Evolutionary conservation across 139 green algal genomes (phyloP).

Genomic region (Micractinium conductrix): DNA sequence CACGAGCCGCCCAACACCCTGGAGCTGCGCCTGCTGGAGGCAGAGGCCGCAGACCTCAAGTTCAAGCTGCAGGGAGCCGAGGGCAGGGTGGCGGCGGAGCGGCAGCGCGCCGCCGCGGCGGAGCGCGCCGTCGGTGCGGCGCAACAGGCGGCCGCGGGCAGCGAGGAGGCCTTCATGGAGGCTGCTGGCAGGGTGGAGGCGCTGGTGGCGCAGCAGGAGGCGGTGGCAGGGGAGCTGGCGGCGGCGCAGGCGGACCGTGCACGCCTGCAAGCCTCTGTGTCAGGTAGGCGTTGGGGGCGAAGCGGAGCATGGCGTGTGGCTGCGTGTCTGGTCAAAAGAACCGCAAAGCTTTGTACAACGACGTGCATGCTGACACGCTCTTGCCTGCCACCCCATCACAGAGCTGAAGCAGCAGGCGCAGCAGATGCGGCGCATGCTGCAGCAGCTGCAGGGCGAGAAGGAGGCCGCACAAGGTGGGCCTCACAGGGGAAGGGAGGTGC

Average conservation of each 20-base stretch:
- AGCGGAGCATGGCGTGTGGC: too few species aligned
- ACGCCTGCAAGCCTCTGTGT: constrained; percentile 1
- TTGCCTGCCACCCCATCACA: too few species aligned
- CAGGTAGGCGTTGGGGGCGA: neutral
- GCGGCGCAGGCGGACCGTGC: neutral
- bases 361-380: neutral
- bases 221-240: constrained; percentile 1
- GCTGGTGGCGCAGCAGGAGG: constrained; percentile 1
- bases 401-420: constrained; percentile 25
- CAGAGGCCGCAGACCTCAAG: constrained; percentile 19
- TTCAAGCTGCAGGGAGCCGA: constrained; percentile 28
- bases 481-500: neutral
- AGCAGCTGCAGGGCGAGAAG: constrained; percentile 27
- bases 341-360: neutral
- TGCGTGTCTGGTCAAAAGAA: too few species aligned
- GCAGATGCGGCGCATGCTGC: constrained; percentile 17
- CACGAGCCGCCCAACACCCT: constrained; percentile 10
- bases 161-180: neutral
- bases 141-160: neutral
- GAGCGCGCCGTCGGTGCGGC: neutral
- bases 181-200: constrained; percentile 4
- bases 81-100: neutral
- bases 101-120: neutral
- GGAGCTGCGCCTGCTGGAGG: constrained; percentile 39
- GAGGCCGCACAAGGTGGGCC: constrained; percentile 27